Base-by-base conservation (phyloP, 345 rosid genomes). In the Syzygium jambos region DNA sequence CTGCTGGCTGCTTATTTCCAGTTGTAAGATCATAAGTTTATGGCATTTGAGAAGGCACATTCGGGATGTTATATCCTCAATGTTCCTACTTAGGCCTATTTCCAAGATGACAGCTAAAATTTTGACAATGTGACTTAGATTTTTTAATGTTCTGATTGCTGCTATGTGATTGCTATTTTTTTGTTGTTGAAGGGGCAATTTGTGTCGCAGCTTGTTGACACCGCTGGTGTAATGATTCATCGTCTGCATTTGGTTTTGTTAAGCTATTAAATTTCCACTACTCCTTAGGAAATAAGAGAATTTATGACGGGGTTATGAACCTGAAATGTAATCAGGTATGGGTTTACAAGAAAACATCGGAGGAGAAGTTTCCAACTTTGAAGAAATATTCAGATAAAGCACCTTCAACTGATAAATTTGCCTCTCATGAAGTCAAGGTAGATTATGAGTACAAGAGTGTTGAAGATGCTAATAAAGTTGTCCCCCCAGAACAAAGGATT, bases 401-500 rank as follows among this genome's bases (percentile, higher is more conserved):
- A 80, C 98, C 99, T 88, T 88, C 93, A 89, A 91, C 93, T 87
- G 97, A 95, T 92, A 95, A 91, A 89, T 93, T 88, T 94, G 98
- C 99, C 43, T 93, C 94, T 29, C 99, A 93, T 91, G 98, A 95
- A 94, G 95, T 98, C 80, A 95, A 95, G 92, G 93, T 95, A 59
- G 98, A 95, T 93, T 96, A 93, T 84, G 97, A 94, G 86, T 96
- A 96, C 89, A 94, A 92, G 92, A 91, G 91, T 88, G 53, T 90
- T 84, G 95, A 91, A 87, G 96, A 93, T 87, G 87, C 94, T 85
- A 89, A 89, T 87, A 91, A 92, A 89, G 92, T 88, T 86, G 89
- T 98, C 49, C 97, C 99, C n/a, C 98, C 97, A 21, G 97, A 96
- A 65, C 99, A 96, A 92, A 93, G 99, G 91, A 95, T 95, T 89